Conservation (phyloP, 805 yeast genomes). For the Scheffersomyces lignosus region DNA sequence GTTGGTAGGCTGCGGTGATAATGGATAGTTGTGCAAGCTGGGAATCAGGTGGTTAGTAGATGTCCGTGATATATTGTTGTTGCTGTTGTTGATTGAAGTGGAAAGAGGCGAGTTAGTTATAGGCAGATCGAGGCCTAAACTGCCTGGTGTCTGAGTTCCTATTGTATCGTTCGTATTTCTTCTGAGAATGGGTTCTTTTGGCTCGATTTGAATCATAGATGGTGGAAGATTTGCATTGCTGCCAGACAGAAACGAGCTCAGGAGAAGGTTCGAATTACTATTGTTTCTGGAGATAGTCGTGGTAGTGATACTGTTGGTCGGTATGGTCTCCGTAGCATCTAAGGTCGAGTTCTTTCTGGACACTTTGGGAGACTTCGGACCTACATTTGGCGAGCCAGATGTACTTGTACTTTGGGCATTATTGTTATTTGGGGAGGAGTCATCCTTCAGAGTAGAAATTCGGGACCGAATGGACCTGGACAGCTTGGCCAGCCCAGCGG, state of each 20-base stretch:
- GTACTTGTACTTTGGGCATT: conserved; percentile 10
- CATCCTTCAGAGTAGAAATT: conserved; percentile 21
- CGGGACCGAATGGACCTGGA: conserved; percentile 47
- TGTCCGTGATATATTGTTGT: conserved; percentile 16
- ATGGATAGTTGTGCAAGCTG: conserved; percentile 14
- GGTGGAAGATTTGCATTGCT: conserved; percentile 50
- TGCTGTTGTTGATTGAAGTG: conserved; percentile 16
- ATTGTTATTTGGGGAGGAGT: conserved; percentile 21
- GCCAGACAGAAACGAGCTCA: conserved; percentile 8
- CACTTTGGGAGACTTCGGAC: conserved; percentile 29
- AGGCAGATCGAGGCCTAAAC: background rate
- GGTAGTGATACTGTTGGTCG: conserved; percentile 24
- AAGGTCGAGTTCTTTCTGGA: conserved; percentile 31
- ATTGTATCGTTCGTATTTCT: conserved; percentile 45
- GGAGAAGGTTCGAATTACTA: conserved; percentile 9
- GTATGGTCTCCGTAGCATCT: conserved; percentile 11
- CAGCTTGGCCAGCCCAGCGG: conserved; percentile 50
- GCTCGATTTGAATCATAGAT: conserved; percentile 68
- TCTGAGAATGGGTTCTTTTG: conserved; percentile 71
- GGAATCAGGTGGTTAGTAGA: conserved; percentile 24
- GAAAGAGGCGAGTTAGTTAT: conserved; percentile 3
- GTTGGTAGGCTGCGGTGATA: conserved; percentile 17
- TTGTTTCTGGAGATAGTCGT: conserved; percentile 9
- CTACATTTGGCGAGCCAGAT: conserved; percentile 18
- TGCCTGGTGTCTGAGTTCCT: conserved; percentile 1